A percentile compares a stretch with the other conserved stretches of the same genome.
Conservation (phyloP, 805 yeast genomes). For the Yamadazyma philogaea region DNA sequence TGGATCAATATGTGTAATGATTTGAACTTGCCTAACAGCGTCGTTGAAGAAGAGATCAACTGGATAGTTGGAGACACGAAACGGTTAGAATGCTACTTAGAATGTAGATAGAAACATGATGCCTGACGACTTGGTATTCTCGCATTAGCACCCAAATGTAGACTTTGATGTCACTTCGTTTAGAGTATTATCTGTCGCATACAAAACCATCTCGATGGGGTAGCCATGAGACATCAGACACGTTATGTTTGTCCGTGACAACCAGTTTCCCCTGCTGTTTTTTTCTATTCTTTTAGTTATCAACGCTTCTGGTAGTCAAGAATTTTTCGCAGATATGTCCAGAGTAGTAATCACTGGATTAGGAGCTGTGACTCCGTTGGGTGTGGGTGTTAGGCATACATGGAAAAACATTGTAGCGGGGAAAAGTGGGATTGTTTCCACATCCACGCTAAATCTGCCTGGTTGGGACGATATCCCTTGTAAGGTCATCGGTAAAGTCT, state of each 20-base stretch:
- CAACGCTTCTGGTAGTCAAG: too few species aligned
- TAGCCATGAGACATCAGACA: too few species aligned
- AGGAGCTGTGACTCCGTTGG: constrained; percentile 84
- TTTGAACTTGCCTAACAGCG: constrained; percentile 16
- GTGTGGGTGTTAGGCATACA: constrained; percentile 55
- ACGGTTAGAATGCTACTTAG: constrained; percentile 27
- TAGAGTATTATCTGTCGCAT: too few species aligned
- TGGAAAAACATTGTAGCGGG: constrained; percentile 55
- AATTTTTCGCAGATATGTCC: constrained; percentile 15
- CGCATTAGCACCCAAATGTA: background rate
- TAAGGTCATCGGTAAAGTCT: constrained; percentile 74
- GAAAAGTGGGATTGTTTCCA: constrained; percentile 58
- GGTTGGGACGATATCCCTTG: constrained; percentile 58
- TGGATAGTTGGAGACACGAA: constrained; percentile 42
- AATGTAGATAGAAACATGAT: background rate
- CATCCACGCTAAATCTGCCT: constrained; percentile 38
- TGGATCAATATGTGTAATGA: constrained; percentile 30
- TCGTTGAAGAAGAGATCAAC: constrained; percentile 29
- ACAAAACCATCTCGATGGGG: too few species aligned
- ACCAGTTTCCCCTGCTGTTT: too few species aligned
- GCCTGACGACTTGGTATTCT: background rate
- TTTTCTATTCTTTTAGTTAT: too few species aligned
- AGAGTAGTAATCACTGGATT: constrained; percentile 92
- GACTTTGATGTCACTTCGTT: background rate
- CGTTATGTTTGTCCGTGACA: too few species aligned